Evolutionary conservation across 192 early-diverging fungal genomes (phyloP), one percentile per base, ranked within the genome.

Genomic region (Coemansia sp.): DNA sequence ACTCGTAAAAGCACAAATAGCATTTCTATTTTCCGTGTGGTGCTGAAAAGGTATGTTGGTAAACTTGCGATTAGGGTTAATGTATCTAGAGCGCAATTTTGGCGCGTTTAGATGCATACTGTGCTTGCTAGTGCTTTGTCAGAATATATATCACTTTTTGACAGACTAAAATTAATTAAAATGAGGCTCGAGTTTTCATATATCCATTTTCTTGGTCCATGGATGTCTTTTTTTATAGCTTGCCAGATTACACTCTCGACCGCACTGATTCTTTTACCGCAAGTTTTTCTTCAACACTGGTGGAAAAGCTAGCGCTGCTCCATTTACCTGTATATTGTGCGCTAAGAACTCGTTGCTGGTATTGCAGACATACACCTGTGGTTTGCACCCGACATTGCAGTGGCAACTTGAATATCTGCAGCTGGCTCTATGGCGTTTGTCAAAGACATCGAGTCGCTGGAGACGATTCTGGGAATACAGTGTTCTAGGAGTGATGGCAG

Each of bases 361-460:
- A 4, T 13, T 45, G 41, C 16, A 45, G 41, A 13, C 5, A 35
- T 14, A 10, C 16, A 45, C 16, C 16, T 45, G 41, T n/a, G 26
- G 26, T 16, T 45, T 45, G 16, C 16, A 45, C 41, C n/a, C 14
- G 3, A 5, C 16, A 10, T 57, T 39, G 3, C 35, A 54, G 23
- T 45, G 4, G 16, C 41, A 45, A 8, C 29, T 57, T 57, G 16
- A 13, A 57, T 57, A 57, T 57, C 41, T 57, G 27, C 16, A 35
- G 14, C 55, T 32, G 54, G 18, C 10, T 19, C 38, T 35, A 57
- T 37, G 27, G 3, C 41, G 41, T 45, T 45, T 45, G 19, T 49
- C 24, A 53, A 65, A 22, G 63, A 65, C 8, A 50, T 57, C 14
- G 55, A 57, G n/a, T 24, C 22, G 54, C 26, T 65, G 54, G 59